phyloP scores from a whole-genome alignment of 768 basidiomycete genomes.

The Strobilomyces dryophilus region DNA sequence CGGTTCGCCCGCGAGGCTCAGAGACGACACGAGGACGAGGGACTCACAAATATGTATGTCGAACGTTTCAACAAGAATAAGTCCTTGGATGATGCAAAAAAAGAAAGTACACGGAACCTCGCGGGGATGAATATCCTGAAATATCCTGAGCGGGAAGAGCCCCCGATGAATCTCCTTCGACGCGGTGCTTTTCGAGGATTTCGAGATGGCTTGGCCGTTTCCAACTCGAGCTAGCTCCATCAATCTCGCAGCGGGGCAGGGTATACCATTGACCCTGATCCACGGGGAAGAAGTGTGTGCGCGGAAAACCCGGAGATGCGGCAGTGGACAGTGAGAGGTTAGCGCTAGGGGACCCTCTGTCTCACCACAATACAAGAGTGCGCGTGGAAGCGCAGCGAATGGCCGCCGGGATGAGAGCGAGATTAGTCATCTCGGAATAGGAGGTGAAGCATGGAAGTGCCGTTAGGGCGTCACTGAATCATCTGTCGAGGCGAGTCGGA shows the following conservation, averaged over 20 bases:
- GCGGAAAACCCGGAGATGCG: constrained; percentile 28
- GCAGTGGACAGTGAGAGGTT: too few species aligned
- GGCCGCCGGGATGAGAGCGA: constrained; percentile 21
- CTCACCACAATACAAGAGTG: constrained; percentile 5
- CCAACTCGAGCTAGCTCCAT: constrained; percentile 10
- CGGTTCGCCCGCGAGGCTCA: constrained; percentile 16
- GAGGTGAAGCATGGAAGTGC: constrained; percentile 12
- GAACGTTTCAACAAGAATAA: constrained; percentile 26
- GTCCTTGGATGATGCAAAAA: constrained; percentile 4
- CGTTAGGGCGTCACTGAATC: constrained; percentile 1
- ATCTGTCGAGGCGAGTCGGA: neutral
- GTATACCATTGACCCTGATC: constrained; percentile 27
- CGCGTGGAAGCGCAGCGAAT: constrained; percentile 20
- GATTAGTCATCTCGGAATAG: constrained; percentile 21
- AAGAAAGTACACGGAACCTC: neutral
- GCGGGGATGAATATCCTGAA: constrained; percentile 21
- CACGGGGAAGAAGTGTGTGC: constrained; percentile 23
- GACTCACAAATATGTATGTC: constrained; percentile 1
- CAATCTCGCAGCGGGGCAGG: constrained; percentile 8
- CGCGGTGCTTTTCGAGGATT: constrained; percentile 31
- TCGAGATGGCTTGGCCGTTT: constrained; percentile 7
- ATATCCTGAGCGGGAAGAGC: constrained; percentile 20
- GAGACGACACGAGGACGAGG: neutral
- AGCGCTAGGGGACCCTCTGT: neutral
- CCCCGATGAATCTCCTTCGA: constrained; percentile 20